These are phyloP conservation scores for Pleurotus giganteus DNA, from an alignment of 768 basidiomycete genomes.

Conservation along the genomic window DNA sequence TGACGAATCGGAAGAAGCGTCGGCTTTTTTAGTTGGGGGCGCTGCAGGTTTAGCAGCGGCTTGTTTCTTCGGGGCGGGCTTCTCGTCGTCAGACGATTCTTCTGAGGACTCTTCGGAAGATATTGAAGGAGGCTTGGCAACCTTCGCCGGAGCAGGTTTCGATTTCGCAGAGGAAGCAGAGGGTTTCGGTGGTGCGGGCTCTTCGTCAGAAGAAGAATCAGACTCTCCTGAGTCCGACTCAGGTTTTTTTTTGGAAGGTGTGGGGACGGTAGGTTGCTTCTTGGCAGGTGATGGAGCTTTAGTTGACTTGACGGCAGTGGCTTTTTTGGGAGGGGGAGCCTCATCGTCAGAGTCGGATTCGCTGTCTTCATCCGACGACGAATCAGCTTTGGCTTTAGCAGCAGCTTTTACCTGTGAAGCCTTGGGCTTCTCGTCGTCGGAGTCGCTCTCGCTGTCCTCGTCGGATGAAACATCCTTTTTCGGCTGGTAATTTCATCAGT, in stretches of 20 bases:
- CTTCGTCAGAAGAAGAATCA: slow-evolving; percentile 27
- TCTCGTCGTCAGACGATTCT: slow-evolving; percentile 18
- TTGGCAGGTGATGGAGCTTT: slow-evolving; percentile 11
- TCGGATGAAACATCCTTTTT: slow-evolving; percentile 39
- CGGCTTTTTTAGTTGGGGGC: not conserved
- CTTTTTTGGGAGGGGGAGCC: slow-evolving; percentile 25
- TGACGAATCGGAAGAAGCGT: not conserved
- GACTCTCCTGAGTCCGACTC: slow-evolving; percentile 14
- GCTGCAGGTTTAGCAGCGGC: slow-evolving; percentile 6
- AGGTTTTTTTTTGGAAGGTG: slow-evolving; percentile 19
- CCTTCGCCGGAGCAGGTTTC: slow-evolving; percentile 14
- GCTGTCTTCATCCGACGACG: slow-evolving; percentile 31
- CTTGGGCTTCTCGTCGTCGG: slow-evolving; percentile 59
- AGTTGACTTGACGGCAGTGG: slow-evolving; percentile 11
- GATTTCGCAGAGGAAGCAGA: too few relatives aligned
- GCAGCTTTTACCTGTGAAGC: slow-evolving; percentile 45
- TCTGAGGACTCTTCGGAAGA: slow-evolving; percentile 22
- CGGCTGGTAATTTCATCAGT: slow-evolving; percentile 19
- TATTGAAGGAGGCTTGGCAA: slow-evolving; percentile 10
- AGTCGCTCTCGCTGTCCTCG: slow-evolving; percentile 43
- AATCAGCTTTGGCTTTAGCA: slow-evolving; percentile 28
- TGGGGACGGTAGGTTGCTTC: slow-evolving; percentile 8
- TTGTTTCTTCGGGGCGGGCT: slow-evolving; percentile 16
- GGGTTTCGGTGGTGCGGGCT: slow-evolving; percentile 19
- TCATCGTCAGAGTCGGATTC: slow-evolving; percentile 22